Conservation (phyloP, 768 basidiomycete species). For the Amanita inopinata region DNA sequence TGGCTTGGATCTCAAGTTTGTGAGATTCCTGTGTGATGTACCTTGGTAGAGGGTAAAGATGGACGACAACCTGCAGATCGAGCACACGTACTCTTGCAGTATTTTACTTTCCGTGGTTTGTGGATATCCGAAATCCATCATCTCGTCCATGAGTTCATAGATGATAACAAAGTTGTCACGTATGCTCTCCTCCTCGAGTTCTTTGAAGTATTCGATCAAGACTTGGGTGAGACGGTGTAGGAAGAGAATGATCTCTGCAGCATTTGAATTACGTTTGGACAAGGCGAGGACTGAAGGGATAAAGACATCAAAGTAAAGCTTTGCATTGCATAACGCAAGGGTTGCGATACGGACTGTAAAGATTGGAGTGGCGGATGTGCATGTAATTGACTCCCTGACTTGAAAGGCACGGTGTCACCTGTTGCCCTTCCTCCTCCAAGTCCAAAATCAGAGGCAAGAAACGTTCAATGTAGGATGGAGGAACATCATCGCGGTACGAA, state of each 20-base stretch:
- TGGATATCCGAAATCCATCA: slow-evolving; percentile 99
- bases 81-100: slow-evolving; percentile 73
- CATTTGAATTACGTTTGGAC: slow-evolving; percentile 93
- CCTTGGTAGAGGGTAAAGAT: slow-evolving; percentile 24
- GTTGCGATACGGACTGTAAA: slow-evolving; percentile 69
- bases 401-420: slow-evolving; percentile 94
- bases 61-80: neutral
- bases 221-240: slow-evolving; percentile 90
- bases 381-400: slow-evolving; percentile 95
- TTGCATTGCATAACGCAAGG: neutral
- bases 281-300: slow-evolving; percentile 76
- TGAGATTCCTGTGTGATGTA: slow-evolving; percentile 99
- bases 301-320: neutral
- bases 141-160: slow-evolving; percentile 97
- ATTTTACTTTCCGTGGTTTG: slow-evolving; percentile 99
- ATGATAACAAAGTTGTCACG: slow-evolving; percentile 99
- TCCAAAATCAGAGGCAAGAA: slow-evolving; percentile 92
- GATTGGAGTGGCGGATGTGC: slow-evolving; percentile 96
- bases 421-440: slow-evolving; percentile 94
- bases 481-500: slow-evolving; percentile 93
- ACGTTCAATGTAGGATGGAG: slow-evolving; percentile 79
- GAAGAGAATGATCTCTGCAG: slow-evolving; percentile 93
- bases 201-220: slow-evolving; percentile 97
- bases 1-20: slow-evolving; percentile 87
- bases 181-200: slow-evolving; percentile 98